Conservation (phyloP, 208 protist species). For the Crithidia mellificae region DNA sequence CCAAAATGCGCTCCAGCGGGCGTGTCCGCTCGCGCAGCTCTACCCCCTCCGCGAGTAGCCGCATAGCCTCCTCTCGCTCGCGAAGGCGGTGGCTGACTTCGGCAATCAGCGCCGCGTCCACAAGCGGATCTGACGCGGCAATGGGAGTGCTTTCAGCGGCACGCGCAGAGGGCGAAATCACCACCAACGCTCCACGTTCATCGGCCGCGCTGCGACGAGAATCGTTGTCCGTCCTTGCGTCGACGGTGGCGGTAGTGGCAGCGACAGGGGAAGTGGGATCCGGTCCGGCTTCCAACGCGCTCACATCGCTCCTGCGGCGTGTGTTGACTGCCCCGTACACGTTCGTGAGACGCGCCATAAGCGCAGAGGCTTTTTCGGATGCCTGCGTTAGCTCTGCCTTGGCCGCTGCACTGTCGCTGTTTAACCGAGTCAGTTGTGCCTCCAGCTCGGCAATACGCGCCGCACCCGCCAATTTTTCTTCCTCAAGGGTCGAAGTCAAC, state of each 20-base stretch:
- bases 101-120: constrained; percentile 5
- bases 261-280: no score
- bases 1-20: constrained; percentile 21
- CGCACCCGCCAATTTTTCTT: background rate
- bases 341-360: constrained; percentile 3
- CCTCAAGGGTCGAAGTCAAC: background rate
- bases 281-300: background rate
- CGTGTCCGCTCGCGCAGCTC: constrained; percentile 23
- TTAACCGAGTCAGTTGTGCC: constrained; percentile 4
- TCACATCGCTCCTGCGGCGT: background rate
- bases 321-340: background rate
- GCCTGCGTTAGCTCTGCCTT: constrained; percentile 12
- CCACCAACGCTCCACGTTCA: constrained; percentile 5
- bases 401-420: constrained; percentile 1
- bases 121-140: background rate
- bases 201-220: background rate
- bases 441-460: background rate
- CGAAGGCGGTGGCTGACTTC: constrained; percentile 15
- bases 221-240: no score
- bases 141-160: background rate
- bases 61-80: constrained; percentile 22
- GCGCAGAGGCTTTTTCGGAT: constrained; percentile 5
- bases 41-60: constrained; percentile 21
- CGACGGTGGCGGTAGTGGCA: no score
- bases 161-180: no score